Conservation (phyloP, 75 land plant genomes). For the Cryptomeria japonica region DNA sequence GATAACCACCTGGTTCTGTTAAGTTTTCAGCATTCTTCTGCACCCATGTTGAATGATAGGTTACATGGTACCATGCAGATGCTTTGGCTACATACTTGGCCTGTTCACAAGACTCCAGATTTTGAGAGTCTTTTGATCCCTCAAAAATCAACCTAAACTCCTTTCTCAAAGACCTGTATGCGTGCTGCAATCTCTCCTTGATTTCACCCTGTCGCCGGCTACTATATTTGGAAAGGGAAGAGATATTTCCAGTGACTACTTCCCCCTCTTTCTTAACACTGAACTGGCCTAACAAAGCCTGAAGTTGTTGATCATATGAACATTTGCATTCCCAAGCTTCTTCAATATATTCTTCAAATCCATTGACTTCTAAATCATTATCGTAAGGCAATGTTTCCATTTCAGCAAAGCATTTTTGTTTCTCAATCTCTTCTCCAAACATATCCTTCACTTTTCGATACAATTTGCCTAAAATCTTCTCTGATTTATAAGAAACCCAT, state of each 20-base stretch:
- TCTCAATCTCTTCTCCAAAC: constrained; percentile 26
- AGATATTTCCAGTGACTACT: constrained; percentile 74
- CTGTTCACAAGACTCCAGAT: constrained; percentile 32
- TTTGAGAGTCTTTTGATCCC: constrained; percentile 17
- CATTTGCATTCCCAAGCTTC: constrained; percentile 78
- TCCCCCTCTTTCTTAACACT: constrained; percentile 74
- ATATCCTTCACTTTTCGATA: constrained; percentile 52
- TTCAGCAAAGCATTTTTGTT: not conserved
- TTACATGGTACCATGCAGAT: constrained; percentile 96
- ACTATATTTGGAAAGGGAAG: constrained; percentile 60
- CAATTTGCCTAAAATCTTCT: constrained; percentile 67
- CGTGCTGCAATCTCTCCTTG: constrained; percentile 67
- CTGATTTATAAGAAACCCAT: constrained; percentile 55
- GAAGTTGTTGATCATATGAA: constrained; percentile 63
- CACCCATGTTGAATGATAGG: constrained; percentile 69
- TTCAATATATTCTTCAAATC: constrained; percentile 46
- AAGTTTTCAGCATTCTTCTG: constrained; percentile 31
- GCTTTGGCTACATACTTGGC: constrained; percentile 62
- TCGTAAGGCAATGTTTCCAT: constrained; percentile 52
- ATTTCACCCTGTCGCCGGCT: constrained; percentile 67
- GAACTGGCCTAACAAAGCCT: constrained; percentile 64
- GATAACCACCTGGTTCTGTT: constrained; percentile 30
- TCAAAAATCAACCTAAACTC: constrained; percentile 69
- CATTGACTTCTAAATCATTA: constrained; percentile 55
- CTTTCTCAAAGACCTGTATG: constrained; percentile 49